Base-by-base conservation (phyloP, 2,329 filamentous ascomycete genomes). In the Zymoseptoria crescenta region DNA sequence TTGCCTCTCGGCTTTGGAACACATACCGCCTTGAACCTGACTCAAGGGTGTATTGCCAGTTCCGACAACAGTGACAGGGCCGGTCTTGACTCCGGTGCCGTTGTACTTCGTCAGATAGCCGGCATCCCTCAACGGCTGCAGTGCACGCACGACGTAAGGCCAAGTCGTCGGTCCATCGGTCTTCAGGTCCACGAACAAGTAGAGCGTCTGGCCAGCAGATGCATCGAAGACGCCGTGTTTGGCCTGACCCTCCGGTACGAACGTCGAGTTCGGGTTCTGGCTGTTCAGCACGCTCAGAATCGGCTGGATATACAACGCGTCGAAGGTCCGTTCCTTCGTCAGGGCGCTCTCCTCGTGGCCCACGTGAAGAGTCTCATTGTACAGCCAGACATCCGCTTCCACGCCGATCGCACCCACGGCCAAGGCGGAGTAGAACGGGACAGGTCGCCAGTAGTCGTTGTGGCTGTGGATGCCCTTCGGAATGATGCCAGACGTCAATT, bases 101-200 rank as follows among this genome's bases (percentile, higher is more conserved):
- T 81, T 79, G 62, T 79, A 78, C 3, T 76, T 80, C 2, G 81
- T 82, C 2, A 85, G 75, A 65, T 80, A 84, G 52, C 76, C 76
- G 20, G 75, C 76, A 8, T 73, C 68, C n/a, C 80, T 77, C 3
- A 87, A 76, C 1, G 83, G 84, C 53, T 81, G 73, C 1, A 87
- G 74, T 0, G 82, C 83, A 24, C 76, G 66, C 41, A 85, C 74
- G 1, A 85, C 83, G 35, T 75, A 76, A 1, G 82, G 74, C 75
- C 81, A 86, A 1, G 84, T 84, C 30, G 75, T 75, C 0, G 72
- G 66, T 5, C 83, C 83, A 41, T 78, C 73, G 0, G 84, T 86
- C 71, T 87, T 87, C 59, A 85, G 67, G 67, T 87, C 84, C 59
- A 87, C 80, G 71, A 85, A 86, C 52, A 87, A 76, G 73, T 85